Evolutionary conservation across 306 rosid species (phyloP), one percentile per base, ranked within the genome.

Genomic region (Rubus parviflorus): DNA sequence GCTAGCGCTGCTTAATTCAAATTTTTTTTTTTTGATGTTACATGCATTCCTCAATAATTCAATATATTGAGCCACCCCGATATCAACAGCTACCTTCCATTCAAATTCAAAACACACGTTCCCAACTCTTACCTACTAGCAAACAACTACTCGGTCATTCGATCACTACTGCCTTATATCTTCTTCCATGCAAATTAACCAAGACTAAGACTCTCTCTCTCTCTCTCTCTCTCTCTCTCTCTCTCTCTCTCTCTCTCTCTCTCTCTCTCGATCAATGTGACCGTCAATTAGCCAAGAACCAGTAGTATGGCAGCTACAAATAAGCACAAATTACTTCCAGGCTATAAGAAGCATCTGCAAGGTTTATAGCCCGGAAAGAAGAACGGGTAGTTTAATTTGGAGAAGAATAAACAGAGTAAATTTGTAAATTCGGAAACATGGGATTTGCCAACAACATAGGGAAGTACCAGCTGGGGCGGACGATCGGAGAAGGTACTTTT

Each of bases 401-500:
- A 30, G 16, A 75, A 53, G 60, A 79, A 52, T 38, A 41, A 7
- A 9, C 20, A 66, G 25, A 61, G 7, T 40, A 47, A 3, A 25
- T 12, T n/a, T 5, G 37, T 25, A 16, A 73, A 56, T 9, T 9
- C 4, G 49, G 11, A 30, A 38, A 51, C 38, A 92, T 92, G 97
- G 96, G 88, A 42, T 62, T 84, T 57, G 78, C 77, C 45, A 75
- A 83, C 73, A 87, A 20, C 45, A 40, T 92, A 8, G 96, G 91
- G 15, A 90, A 89, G 76, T 92, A 92, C 70, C 78, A 77, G 73
- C 84, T 92, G 16, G 85, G 86, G 8, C 85, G 87, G 65, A 90
- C 92, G 0, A 87, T 92, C 11, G 97, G 97, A 72, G 96, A 92
- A 83, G 97, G 97, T 49, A 79, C 83, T 64, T 92, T 92, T 70